Evolutionary conservation across 2,329 filamentous ascomycete species (phyloP), one percentile per base, ranked within the genome.

Genomic region (Aspergillus sp.): DNA sequence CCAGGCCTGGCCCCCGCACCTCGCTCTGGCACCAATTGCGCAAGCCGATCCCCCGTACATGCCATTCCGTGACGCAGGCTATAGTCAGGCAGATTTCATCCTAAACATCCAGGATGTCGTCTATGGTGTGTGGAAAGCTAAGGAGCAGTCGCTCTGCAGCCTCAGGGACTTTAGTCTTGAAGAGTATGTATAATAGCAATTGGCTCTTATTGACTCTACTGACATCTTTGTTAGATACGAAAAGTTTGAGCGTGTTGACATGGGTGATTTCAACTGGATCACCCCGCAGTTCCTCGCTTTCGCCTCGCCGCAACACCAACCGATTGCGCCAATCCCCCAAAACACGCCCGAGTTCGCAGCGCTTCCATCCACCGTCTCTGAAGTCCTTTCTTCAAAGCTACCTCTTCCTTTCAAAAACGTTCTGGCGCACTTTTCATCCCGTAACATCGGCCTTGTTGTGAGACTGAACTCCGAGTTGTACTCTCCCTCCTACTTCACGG

Each of bases 201-300:
- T 43, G n/a, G 7, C 12, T 21, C 8, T 9, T 25, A 21, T 30
- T n/a, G 28, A 13, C 8, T 4, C 39, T 48, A 39, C 66, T 68
- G 28, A 76, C 43, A 36, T 13, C n/a, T 10, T 12, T 10, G 13
- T 36, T 60, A 87, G 85, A 63, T 99, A 99, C 75, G 95, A 99
- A 80, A 90, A 87, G 74, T 99, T 87, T 70, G 95, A 99, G 80
- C 87, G 95, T 60, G 95, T 99, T 19, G 95, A 99, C 75, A 92
- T 97, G 82, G 95, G 95, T 65, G 95, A 99, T 80, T 99, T 99
- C 89, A 99, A 99, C 85, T 99, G 95, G 95, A 86, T 99, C 61
- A 96, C 93, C 5, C 93, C 94, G 8, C 84, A 93, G 72, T 99
- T 99, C 80, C 85, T 99, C 55, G 95, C 95, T 21, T 98, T 99